Evolutionary conservation across 805 yeast species (phyloP).

Genomic region (Myxozyma sirexii): DNA sequence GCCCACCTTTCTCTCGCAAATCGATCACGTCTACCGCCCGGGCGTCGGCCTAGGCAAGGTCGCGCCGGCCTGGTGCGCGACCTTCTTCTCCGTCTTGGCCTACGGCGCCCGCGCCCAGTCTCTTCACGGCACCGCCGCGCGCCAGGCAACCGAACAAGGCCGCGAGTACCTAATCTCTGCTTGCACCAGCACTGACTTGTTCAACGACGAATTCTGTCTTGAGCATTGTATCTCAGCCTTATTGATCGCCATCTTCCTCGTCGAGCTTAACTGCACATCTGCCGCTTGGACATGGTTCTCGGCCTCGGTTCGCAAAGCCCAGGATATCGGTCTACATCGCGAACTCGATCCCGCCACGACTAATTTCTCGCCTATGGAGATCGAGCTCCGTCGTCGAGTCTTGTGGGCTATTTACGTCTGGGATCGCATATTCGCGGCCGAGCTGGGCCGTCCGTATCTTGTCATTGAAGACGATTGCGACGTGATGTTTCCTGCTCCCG

Average conservation of each 20-base stretch:
- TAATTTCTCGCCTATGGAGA: constrained; percentile 8
- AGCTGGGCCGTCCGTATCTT: constrained; percentile 27
- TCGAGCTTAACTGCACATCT: constrained; percentile 34
- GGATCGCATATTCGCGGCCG: constrained; percentile 35
- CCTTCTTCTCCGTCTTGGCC: constrained; percentile 37
- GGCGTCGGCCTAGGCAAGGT: constrained; percentile 10
- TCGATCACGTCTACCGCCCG: constrained; percentile 27
- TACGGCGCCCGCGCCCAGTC: constrained; percentile 35
- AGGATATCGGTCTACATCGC: constrained; percentile 32
- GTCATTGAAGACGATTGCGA: constrained; percentile 31
- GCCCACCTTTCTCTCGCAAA: constrained; percentile 31
- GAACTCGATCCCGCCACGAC: not conserved
- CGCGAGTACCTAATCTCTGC: constrained; percentile 21
- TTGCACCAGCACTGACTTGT: constrained; percentile 19
- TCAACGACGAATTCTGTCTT: constrained; percentile 29
- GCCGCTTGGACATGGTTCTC: constrained; percentile 37
- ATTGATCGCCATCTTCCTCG: constrained; percentile 34
- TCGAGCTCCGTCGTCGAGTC: constrained; percentile 33
- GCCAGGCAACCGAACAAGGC: constrained; percentile 21
- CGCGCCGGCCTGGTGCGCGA: constrained; percentile 31
- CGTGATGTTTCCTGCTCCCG: constrained; percentile 29
- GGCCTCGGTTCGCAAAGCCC: constrained; percentile 31
- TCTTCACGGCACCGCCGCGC: constrained; percentile 25
- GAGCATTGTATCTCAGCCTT: constrained; percentile 33
- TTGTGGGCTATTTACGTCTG: constrained; percentile 38